Evolutionary conservation across 139 green algal species (phyloP).

Genomic region (Ettlia oleoabundans): DNA sequence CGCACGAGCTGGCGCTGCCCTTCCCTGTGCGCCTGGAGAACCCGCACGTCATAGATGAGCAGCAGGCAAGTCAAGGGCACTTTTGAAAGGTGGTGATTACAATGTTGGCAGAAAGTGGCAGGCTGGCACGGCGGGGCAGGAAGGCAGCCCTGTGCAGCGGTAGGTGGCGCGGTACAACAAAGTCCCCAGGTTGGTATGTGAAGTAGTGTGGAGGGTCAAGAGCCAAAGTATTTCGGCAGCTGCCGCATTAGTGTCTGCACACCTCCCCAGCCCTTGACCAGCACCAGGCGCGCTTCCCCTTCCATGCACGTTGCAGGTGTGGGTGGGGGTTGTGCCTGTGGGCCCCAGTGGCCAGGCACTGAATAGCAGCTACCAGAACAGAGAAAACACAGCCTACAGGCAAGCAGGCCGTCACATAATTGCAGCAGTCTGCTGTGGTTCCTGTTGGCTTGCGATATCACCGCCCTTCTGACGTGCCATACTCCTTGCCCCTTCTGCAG

Average conservation of each 20-base stretch:
- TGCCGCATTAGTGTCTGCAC: too few relatives aligned
- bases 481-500: background rate
- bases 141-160: background rate
- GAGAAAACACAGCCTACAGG: slow-evolving; percentile 70
- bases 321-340: slow-evolving; percentile 79
- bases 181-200: too few relatives aligned
- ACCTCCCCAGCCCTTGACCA: too few relatives aligned
- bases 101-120: background rate
- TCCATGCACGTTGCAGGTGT: slow-evolving; percentile 70
- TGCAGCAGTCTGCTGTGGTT: background rate
- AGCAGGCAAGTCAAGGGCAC: background rate
- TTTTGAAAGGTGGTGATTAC: background rate
- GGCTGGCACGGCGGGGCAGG: background rate
- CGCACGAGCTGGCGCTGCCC: slow-evolving; percentile 85
- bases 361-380: slow-evolving; percentile 85
- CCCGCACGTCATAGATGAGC: slow-evolving; percentile 25
- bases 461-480: background rate
- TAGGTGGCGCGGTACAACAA: too few relatives aligned
- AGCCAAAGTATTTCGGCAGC: too few relatives aligned
- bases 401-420: background rate
- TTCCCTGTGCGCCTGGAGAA: slow-evolving; percentile 96
- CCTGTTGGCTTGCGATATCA: background rate
- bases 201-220: too few relatives aligned
- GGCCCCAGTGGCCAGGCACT: slow-evolving; percentile 81
- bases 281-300: background rate